Conservation (phyloP, 805 yeast species). For the Grigorovia transvaalensis region DNA sequence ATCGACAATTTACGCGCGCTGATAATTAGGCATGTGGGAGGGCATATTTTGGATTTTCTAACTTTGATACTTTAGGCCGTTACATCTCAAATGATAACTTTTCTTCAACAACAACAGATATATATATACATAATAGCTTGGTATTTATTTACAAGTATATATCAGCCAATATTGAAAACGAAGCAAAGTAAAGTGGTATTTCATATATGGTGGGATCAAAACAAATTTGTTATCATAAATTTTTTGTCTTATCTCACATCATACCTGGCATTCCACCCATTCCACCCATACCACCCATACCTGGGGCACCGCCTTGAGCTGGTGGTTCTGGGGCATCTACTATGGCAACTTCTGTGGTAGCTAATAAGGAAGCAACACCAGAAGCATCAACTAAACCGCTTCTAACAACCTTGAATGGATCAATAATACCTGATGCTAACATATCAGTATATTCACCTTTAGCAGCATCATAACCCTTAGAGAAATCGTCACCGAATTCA, state of each 20-base stretch:
- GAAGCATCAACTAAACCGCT: constrained; percentile 92
- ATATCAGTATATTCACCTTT: constrained; percentile 91
- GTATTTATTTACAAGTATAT: constrained; percentile 6
- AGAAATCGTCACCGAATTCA: constrained; percentile 56
- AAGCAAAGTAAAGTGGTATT: not conserved
- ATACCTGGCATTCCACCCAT: constrained; percentile 37
- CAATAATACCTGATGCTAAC: constrained; percentile 95
- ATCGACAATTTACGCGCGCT: too few relatives aligned
- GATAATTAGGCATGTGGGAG: too few relatives aligned
- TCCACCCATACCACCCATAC: constrained; percentile 44
- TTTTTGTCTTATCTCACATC: constrained; percentile 10
- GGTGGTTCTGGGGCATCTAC: constrained; percentile 88
- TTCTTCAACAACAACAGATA: not conserved
- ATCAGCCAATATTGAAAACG: not conserved
- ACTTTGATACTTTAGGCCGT: not conserved
- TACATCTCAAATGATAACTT: not conserved
- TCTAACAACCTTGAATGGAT: constrained; percentile 96
- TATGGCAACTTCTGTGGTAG: constrained; percentile 97
- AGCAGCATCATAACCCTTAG: constrained; percentile 83
- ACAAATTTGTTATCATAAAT: not conserved
- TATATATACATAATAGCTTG: not conserved
- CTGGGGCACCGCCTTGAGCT: constrained; percentile 42
- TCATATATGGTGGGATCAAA: not conserved
- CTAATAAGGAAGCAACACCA: constrained; percentile 93
- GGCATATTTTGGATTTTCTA: too few relatives aligned